A percentile compares a stretch with the other conserved stretches of the same genome.
Conservation (phyloP, 331 rosid species). For the Stylosanthes scabra region DNA sequence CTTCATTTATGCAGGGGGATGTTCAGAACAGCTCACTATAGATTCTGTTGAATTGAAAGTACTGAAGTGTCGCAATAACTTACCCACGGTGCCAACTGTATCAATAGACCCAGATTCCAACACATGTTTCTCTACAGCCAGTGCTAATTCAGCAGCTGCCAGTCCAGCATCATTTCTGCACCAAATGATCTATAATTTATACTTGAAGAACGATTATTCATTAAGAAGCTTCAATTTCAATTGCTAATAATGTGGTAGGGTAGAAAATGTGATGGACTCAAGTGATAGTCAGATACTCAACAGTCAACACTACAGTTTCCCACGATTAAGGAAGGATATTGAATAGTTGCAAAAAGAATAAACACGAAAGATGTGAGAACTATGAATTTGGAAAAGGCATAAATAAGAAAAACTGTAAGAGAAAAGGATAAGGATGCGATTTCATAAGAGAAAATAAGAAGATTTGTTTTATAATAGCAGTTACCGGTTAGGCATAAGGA, state of each 20-base stretch:
- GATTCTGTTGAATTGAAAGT: background rate
- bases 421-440: constrained; percentile 21
- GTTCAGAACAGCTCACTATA: background rate
- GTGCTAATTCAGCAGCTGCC: constrained; percentile 90
- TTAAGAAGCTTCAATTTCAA: constrained; percentile 29
- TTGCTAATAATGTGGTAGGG: constrained; percentile 2
- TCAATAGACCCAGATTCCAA: constrained; percentile 90
- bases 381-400: background rate
- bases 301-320: background rate
- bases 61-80: constrained; percentile 32
- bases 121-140: constrained; percentile 90
- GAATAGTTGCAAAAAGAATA: constrained; percentile 6
- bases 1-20: background rate
- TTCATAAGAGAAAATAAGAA: background rate
- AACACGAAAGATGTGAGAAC: constrained; percentile 19
- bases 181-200: constrained; percentile 39
- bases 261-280: constrained; percentile 13
- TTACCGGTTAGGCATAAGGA: constrained; percentile 93
- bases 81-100: constrained; percentile 95
- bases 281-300: constrained; percentile 16
- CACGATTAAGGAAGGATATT: constrained; percentile 20
- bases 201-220: constrained; percentile 13
- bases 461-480: constrained; percentile 23
- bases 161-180: constrained; percentile 95
- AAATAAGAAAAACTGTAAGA: background rate